Evolutionary conservation across 306 rosid species (phyloP).

Genomic region (Elaeagnus macrophylla): DNA sequence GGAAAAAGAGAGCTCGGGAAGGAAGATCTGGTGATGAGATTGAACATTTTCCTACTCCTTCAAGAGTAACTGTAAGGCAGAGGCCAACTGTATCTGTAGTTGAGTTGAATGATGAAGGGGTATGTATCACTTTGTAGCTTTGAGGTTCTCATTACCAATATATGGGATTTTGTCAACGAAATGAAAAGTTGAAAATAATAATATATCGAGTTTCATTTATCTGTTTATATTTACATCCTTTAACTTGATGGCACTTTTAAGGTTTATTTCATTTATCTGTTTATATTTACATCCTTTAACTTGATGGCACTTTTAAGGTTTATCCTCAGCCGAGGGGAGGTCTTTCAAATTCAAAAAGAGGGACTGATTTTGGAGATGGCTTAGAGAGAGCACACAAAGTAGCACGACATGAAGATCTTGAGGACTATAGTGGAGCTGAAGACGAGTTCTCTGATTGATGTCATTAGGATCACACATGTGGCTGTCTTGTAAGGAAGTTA

Average conservation of each 20-base stretch:
- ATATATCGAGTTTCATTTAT: neutral
- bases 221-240: neutral
- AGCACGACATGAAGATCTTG: constrained; percentile 44
- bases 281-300: neutral
- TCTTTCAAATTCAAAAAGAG: constrained; percentile 34
- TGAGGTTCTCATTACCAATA: neutral
- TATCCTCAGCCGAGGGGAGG: constrained; percentile 42
- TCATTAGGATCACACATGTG: constrained; percentile 17
- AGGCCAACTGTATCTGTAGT: constrained; percentile 63
- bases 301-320: constrained; percentile 41
- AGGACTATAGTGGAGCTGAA: constrained; percentile 64
- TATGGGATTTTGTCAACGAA: neutral
- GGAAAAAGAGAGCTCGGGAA: constrained; percentile 89
- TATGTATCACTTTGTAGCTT: constrained; percentile 25
- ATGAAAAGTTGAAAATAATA: too few species aligned
- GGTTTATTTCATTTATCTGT: constrained; percentile 5
- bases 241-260: constrained; percentile 15
- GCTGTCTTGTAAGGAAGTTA: constrained; percentile 13
- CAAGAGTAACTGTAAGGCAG: constrained; percentile 70
- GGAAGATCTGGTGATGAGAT: constrained; percentile 76
- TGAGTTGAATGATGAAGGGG: constrained; percentile 76
- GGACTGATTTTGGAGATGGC: constrained; percentile 56
- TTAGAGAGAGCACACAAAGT: constrained; percentile 51
- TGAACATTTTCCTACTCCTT: constrained; percentile 77
- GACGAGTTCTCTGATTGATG: constrained; percentile 78